These are phyloP conservation scores for Pyricularia grisea DNA, from an alignment of 2,329 filamentous ascomycete species.

Conservation along the genomic window DNA sequence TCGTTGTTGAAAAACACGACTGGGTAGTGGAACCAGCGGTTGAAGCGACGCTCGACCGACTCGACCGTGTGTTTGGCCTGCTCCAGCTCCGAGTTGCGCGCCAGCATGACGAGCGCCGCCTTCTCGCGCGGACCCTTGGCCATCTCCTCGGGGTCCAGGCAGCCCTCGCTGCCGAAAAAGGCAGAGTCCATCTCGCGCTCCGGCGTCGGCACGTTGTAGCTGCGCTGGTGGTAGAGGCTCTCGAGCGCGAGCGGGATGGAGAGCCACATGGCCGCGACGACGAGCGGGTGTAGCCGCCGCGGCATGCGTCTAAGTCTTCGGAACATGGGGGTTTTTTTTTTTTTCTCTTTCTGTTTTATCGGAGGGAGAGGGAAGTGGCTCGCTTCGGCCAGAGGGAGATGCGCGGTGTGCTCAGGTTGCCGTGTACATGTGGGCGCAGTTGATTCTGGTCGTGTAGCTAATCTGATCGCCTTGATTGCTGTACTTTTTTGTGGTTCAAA, in stretches of 20 bases:
- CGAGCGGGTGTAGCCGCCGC: background rate
- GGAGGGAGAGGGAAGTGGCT: background rate
- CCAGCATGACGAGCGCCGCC: constrained; percentile 35
- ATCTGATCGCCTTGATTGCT: background rate
- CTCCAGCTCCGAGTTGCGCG: constrained; percentile 31
- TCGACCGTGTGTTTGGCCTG: constrained; percentile 28
- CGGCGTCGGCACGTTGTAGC: constrained; percentile 23
- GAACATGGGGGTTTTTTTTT: background rate
- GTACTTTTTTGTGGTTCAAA: background rate
- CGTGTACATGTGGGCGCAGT: background rate
- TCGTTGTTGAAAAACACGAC: constrained; percentile 37
- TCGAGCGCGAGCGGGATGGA: constrained; percentile 18
- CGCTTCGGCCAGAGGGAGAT: background rate
- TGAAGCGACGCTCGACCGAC: constrained; percentile 33
- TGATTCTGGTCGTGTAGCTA: background rate
- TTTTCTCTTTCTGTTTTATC: too few species aligned
- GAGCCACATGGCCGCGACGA: background rate
- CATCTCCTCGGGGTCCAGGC: constrained; percentile 26
- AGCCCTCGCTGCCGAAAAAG: constrained; percentile 25
- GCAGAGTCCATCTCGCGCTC: constrained; percentile 26
- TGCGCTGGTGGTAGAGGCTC: constrained; percentile 22
- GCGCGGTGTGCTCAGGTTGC: background rate
- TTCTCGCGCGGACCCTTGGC: constrained; percentile 25
- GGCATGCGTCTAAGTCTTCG: background rate
- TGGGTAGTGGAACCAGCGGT: constrained; percentile 36